Evolutionary conservation across 129 eudicot species (phyloP), one percentile per base, ranked within the genome.

Genomic region (Lactuca sativa): DNA sequence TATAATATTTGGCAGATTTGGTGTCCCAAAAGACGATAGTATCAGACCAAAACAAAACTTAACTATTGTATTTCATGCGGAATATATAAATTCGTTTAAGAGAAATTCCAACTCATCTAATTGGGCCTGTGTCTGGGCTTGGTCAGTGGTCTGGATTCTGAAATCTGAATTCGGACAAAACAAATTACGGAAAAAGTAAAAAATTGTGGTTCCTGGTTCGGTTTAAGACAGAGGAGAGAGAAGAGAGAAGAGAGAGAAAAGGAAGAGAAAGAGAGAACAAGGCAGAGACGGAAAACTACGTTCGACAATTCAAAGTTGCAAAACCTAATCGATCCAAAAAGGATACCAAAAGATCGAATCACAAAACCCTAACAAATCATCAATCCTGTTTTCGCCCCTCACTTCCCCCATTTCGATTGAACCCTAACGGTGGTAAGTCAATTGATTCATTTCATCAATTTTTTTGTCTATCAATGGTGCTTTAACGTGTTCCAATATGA

Each of bases 351-450:
- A 70, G 51, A 62, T 62, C 81, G 56, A 62, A 4, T 62, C 44
- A 41, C 81, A 33, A 77, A 77, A 77, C 81, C 81, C 81, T 70
- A 77, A 77, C 61, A 62, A 62, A 61, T 64, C 70, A 52, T 67
- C 43, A 52, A 69, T 59, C 55, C 56, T 59, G 56, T 41, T 67
- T 52, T 44, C 69, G 69, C 61, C 75, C 41, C 48, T n/a, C 56
- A 54, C 40, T 55, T 70, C 7, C 76, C 71, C 76, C 76, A 77
- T 62, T 69, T 61, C 62, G 16, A 51, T 72, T 72, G 11, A 77
- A 77, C 81, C 81, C 81, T 70, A 77, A 63, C 70, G 38, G 48
- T 62, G 76, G 81, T 77, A 77, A 77, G 81, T 77, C 81, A 55
- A 70, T 77, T 51, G 41, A 17, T 70, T 62, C 52, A 62, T 41